Percentiles rank a stretch among this genome's conserved stretches.
phyloP scores from a whole-genome alignment of 768 basidiomycete genomes.

The Tulasnella sp. region DNA sequence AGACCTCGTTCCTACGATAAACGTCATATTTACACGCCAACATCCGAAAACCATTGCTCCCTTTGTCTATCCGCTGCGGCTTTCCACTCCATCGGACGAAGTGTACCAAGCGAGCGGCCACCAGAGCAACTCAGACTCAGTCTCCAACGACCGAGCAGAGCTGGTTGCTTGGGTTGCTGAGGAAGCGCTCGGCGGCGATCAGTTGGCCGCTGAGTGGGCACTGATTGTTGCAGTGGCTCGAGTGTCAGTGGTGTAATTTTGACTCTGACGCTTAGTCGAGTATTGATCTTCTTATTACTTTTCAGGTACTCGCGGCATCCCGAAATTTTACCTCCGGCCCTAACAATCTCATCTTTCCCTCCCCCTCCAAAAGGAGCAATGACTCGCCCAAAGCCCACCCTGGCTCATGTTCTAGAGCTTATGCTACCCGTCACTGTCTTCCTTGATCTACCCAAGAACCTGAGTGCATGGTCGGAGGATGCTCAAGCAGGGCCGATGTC shows the following conservation, averaged over 20 bases:
- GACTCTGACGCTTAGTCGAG: background rate
- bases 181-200: conserved; percentile 57
- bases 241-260: conserved; percentile 40
- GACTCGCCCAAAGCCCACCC: conserved; percentile 31
- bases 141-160: conserved; percentile 33
- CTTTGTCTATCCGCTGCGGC: conserved; percentile 6
- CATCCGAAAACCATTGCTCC: conserved; percentile 30
- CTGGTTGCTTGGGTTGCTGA: conserved; percentile 64
- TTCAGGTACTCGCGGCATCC: conserved; percentile 54
- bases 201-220: conserved; percentile 62
- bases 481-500: background rate
- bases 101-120: background rate
- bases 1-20: conserved; percentile 27
- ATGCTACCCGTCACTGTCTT: conserved; percentile 41
- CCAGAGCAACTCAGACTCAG: background rate
- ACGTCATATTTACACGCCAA: conserved; percentile 42
- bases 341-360: conserved; percentile 56
- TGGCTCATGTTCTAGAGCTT: conserved; percentile 43
- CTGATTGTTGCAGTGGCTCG: conserved; percentile 47
- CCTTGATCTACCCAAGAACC: conserved; percentile 12
- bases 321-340: conserved; percentile 52
- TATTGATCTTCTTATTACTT: background rate
- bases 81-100: background rate
- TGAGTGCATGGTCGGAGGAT: conserved; percentile 1
- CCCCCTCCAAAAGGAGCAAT: conserved; percentile 26